Evolutionary conservation across 208 protist genomes (phyloP).

Genomic region (Naegleria fowleri): DNA sequence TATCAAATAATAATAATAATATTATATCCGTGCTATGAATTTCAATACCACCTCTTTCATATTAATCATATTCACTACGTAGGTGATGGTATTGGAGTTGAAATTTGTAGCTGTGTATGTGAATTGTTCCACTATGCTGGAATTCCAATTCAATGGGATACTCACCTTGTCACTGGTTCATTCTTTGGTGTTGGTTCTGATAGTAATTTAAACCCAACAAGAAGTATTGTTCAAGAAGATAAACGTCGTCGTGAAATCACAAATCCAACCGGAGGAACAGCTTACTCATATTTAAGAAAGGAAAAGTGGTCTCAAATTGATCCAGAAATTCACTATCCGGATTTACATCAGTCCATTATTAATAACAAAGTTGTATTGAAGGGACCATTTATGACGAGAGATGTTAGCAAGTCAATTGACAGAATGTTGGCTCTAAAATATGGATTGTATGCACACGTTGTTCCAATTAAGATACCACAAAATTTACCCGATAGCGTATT

Average conservation of each 20-base stretch:
- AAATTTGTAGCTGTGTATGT: neutral
- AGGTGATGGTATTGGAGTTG: conserved; percentile 12
- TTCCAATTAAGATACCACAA: neutral
- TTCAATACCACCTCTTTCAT: too few relatives aligned
- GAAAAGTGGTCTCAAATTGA: neutral
- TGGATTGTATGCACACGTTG: conserved; percentile 6
- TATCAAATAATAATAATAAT: too few relatives aligned
- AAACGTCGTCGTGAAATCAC: neutral
- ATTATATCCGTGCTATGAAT: too few relatives aligned
- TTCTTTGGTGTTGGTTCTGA: conserved; percentile 2
- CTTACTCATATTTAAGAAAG: neutral
- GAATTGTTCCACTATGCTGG: neutral
- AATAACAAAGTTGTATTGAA: conserved; percentile 9
- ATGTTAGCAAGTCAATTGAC: neutral
- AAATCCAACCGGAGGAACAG: neutral
- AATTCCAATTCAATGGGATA: conserved; percentile 3
- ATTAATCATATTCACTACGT: neutral
- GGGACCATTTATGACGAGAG: neutral
- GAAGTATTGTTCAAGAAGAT: neutral
- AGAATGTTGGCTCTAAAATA: conserved; percentile 18
- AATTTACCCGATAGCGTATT: neutral
- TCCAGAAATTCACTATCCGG: conserved; percentile 1
- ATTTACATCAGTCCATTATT: neutral
- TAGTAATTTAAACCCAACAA: neutral
- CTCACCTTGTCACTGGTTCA: neutral